A percentile compares a stretch with the other conserved stretches of the same genome.
Conservation (phyloP, 139 green algal species). For the Closterium sp. region DNA sequence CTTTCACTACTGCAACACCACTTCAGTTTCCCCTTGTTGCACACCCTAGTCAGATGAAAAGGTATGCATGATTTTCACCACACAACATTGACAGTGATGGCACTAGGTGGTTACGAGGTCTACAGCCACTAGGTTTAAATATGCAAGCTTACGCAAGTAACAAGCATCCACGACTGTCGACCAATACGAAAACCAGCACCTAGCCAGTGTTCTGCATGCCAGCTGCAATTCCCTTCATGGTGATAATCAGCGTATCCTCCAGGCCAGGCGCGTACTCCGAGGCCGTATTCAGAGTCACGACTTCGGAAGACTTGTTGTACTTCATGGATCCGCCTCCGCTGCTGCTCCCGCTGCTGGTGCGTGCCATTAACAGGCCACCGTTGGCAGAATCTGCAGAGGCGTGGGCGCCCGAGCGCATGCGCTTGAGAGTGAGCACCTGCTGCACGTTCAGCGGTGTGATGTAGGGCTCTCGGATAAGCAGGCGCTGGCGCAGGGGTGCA, state of each 20-base stretch:
- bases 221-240: constrained; percentile 94
- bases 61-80: too few relatives aligned
- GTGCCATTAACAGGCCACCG: background rate
- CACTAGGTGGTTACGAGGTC: too few relatives aligned
- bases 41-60: too few relatives aligned
- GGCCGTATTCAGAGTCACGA: constrained; percentile 50
- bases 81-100: too few relatives aligned
- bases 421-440: constrained; percentile 55
- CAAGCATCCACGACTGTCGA: too few relatives aligned
- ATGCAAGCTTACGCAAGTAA: too few relatives aligned
- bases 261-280: constrained; percentile 45
- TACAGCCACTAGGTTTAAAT: too few relatives aligned
- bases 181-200: background rate
- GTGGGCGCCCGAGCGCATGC: constrained; percentile 22
- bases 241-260: constrained; percentile 76
- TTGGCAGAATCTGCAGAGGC: background rate
- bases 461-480: constrained; percentile 54
- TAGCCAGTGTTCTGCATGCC: constrained; percentile 98
- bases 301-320: constrained; percentile 10
- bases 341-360: background rate
- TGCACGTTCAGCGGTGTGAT: constrained; percentile 60
- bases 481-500: constrained; percentile 39
- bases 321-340: background rate
- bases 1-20: too few relatives aligned
- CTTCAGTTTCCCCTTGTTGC: too few relatives aligned